Percentiles rank a stretch among this genome's conserved stretches.
Evolutionary conservation across 176 grass and related monocot genomes (phyloP).

Genomic region (Otatea glauca): DNA sequence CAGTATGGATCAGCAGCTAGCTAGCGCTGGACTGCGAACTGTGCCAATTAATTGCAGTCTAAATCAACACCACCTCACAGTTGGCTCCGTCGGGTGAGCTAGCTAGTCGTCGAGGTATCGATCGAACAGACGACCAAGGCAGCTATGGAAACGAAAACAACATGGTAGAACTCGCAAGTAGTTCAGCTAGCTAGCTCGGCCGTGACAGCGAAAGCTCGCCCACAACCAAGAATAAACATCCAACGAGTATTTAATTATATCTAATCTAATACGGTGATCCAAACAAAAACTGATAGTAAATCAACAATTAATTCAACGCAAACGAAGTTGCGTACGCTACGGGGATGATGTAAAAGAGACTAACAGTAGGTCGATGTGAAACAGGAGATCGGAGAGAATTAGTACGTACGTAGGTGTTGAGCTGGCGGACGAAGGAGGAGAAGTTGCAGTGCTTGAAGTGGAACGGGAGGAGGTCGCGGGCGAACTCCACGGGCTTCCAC

Average conservation of each 20-base stretch:
- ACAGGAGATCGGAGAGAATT: not conserved
- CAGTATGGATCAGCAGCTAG: not conserved
- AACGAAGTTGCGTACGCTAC: not conserved
- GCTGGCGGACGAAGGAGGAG: slow-evolving; percentile 94
- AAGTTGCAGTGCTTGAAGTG: slow-evolving; percentile 99
- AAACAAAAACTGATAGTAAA: not conserved
- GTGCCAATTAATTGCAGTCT: not conserved
- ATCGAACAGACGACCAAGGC: not conserved
- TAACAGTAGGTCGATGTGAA: not conserved
- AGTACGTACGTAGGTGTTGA: slow-evolving; percentile 87
- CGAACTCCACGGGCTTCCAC: slow-evolving; percentile 93
- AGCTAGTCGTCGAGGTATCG: not conserved
- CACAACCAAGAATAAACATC: not conserved
- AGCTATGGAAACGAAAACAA: not conserved
- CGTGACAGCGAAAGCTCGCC: not conserved
- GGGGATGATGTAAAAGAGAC: not conserved
- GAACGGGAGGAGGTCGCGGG: slow-evolving; percentile 81
- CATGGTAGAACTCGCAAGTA: not conserved
- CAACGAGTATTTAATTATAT: not conserved
- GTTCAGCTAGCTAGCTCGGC: not conserved
- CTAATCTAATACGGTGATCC: not conserved
- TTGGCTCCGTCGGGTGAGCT: not conserved
- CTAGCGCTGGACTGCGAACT: too few species aligned
- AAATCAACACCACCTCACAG: not conserved
- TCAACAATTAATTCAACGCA: too few species aligned